Evolutionary conservation across 2,329 filamentous ascomycete genomes (phyloP), one percentile per base, ranked within the genome.

Genomic region (Pleurostoma richardsiae): DNA sequence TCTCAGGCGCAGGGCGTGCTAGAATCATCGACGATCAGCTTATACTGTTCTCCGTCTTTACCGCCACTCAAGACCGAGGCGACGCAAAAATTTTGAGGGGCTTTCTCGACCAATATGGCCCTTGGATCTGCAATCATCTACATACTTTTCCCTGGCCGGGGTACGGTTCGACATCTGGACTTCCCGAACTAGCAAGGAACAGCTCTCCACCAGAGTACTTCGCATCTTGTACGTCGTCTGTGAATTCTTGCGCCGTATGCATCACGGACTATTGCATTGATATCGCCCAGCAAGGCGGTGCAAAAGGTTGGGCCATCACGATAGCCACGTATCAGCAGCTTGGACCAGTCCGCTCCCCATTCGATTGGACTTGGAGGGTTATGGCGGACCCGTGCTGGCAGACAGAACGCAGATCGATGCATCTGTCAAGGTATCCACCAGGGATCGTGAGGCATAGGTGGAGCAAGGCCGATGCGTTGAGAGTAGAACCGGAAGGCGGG

Each of bases 381-480:
- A 38, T 43, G 4, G 26, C 19, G 28, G n/a, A 26, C 11, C 27
- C n/a, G 30, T 43, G 7, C 11, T 26, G 10, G 26, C 19, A 29
- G 38, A 29, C 27, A 39, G 33, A 36, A 36, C 33, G 33, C 33
- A 36, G 33, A n/a, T 36, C n/a, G 33, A 8, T 36, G 8, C 33
- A 36, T n/a, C 5, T 29, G 4, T 4, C 33, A 28, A 29, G 10
- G 5, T 28, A 39, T 26, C 42, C 3, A 27, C 42, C 30, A 19
- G 42, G 42, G 30, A 26, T 39, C 29, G 42, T 43, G 10, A 43
- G 30, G 28, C 30, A 43, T 31, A 43, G 41, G 29, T 43, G 30
- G 42, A 43, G 42, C 42, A 43, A 43, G 27, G 27, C 30, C 33
- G 42, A 43, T 39, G 30, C 19, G 30, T 10, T 39, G 4, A 28